Evolutionary conservation across 768 basidiomycete species (phyloP), one percentile per base, ranked within the genome.

Genomic region (Gymnopilus dilepis): DNA sequence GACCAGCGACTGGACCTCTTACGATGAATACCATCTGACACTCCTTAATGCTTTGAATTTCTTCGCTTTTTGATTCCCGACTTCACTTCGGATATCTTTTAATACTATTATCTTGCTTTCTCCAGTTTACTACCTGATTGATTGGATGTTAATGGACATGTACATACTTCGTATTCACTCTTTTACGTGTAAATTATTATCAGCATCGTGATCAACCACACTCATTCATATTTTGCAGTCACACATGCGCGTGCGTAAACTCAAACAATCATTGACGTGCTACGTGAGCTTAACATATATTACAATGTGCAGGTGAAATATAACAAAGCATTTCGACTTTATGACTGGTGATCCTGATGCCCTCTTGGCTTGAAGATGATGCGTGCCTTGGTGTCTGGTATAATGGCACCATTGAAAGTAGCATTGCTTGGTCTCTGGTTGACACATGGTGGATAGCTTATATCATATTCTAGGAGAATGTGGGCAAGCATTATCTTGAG

Each of bases 1-100:
- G 88, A 90, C 66, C 88, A 91, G 66, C 85, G 82, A 38, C 68
- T 90, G 64, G 87, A 88, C 70, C 78, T 91, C 41, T 68, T 90
- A 58, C 84, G 73, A 64, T 74, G 65, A 65, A 37, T 26, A 54
- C 55, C 33, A 54, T n/a, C n/a, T n/a, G n/a, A 31, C 62, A 58
- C 45, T 53, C 53, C n/a, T 50, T 59, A 48, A 48, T 28, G 19
- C 37, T 50, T 3, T 24, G 28, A 45, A 47, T 64, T 58, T 19
- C 37, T 6, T 56, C 50, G 41, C 47, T 42, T 56, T 55, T 50
- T 53, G 33, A 48, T 45, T 59, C 52, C 52, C 22, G 45, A 30
- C n/a, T 53, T 63, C 45, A 51, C 37, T 63, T 63, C 45, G 41
- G 58, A 55, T 64, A 43, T 61, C 48, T 56, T 61, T 57, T 53